Conservation (phyloP, 2,329 filamentous ascomycete species). For the Scorias spongiosa region DNA sequence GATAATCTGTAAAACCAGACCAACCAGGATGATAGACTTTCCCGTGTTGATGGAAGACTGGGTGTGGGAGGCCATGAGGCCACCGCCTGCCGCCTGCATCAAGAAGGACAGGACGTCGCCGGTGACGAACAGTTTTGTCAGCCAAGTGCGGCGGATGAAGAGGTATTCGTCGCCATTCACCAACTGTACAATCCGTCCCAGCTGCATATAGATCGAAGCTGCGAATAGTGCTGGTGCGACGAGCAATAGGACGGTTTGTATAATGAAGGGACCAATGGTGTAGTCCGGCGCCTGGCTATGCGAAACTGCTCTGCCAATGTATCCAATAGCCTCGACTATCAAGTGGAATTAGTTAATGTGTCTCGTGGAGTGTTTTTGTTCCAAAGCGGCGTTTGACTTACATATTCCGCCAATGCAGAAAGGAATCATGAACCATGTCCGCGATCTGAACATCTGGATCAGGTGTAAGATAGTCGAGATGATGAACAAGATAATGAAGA, state of each 20-base stretch:
- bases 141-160: slow-evolving; percentile 27
- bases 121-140: slow-evolving; percentile 34
- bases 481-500: slow-evolving; percentile 18
- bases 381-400: slow-evolving; percentile 5
- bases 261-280: slow-evolving; percentile 26
- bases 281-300: slow-evolving; percentile 27
- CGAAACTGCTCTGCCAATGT: slow-evolving; percentile 34
- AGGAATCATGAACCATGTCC: slow-evolving; percentile 27
- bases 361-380: neutral
- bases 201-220: slow-evolving; percentile 35
- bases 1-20: slow-evolving; percentile 34
- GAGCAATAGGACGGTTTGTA: slow-evolving; percentile 31
- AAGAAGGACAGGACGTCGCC: slow-evolving; percentile 35
- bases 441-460: slow-evolving; percentile 23
- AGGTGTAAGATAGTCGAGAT: slow-evolving; percentile 21
- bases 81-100: slow-evolving; percentile 30
- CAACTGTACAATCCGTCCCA: slow-evolving; percentile 30
- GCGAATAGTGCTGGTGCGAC: slow-evolving; percentile 35
- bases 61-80: slow-evolving; percentile 23
- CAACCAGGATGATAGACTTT: slow-evolving; percentile 31
- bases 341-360: neutral
- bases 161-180: slow-evolving; percentile 27
- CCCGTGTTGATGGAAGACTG: slow-evolving; percentile 19
- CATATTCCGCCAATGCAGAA: slow-evolving; percentile 5
- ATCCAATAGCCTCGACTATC: slow-evolving; percentile 38